Percentiles rank a stretch among this genome's conserved stretches.
These are phyloP conservation scores for Cadophora luteo-olivacea DNA, from an alignment of 2,329 filamentous ascomycete species.

Conservation along the genomic window DNA sequence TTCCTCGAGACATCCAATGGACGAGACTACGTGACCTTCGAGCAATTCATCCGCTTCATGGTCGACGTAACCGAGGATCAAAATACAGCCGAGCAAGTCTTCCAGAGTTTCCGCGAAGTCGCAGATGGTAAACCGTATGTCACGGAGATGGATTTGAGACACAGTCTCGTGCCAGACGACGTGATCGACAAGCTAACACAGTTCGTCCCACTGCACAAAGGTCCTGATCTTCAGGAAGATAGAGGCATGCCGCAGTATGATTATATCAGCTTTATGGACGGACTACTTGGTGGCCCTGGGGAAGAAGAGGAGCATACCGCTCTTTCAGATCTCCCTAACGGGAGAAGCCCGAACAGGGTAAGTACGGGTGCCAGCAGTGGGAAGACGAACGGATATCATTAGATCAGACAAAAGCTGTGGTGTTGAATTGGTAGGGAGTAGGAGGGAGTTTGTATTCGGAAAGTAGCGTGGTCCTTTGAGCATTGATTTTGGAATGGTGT, in stretches of 20 bases:
- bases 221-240: constrained; percentile 86
- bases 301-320: constrained; percentile 30
- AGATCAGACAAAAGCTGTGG: not conserved
- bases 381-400: constrained; percentile 30
- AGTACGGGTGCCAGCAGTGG: not conserved
- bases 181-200: constrained; percentile 91
- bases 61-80: constrained; percentile 98
- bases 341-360: constrained; percentile 34
- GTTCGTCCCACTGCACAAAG: constrained; percentile 84
- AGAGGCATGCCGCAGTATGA: constrained; percentile 87
- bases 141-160: constrained; percentile 94
- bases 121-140: constrained; percentile 99
- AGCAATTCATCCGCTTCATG: constrained; percentile 99
- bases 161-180: constrained; percentile 94
- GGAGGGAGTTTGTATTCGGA: constrained; percentile 13
- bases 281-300: constrained; percentile 61
- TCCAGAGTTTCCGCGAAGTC: constrained; percentile 96
- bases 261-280: constrained; percentile 97
- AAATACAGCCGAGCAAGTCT: constrained; percentile 97
- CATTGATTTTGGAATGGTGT: not conserved
- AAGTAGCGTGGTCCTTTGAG: not conserved
- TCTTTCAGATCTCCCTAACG: constrained; percentile 39
- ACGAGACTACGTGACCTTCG: constrained; percentile 85
- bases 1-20: constrained; percentile 87
- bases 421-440: not conserved